A percentile compares a stretch with the other conserved stretches of the same genome.
phyloP scores from a whole-genome alignment of 306 rosid genomes.

The Vigna hirtella region DNA sequence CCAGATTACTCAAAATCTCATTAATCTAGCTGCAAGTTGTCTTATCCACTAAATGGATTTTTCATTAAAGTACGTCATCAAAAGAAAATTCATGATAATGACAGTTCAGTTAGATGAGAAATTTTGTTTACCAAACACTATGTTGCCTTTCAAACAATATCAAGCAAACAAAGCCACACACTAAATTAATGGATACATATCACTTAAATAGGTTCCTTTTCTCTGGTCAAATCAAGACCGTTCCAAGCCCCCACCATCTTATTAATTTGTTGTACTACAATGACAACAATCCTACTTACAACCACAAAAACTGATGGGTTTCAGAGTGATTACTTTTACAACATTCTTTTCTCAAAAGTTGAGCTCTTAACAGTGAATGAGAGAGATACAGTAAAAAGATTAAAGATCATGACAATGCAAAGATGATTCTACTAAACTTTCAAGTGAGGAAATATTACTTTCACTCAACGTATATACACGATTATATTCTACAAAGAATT shows the following conservation, averaged over 20 bases:
- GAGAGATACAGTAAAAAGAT: neutral
- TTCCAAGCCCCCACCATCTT: neutral
- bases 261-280: conserved; percentile 1
- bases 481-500: neutral
- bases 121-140: neutral
- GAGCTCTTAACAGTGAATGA: conserved; percentile 5
- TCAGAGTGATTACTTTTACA: conserved; percentile 11
- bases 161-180: conserved; percentile 33
- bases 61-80: conserved; percentile 5
- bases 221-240: neutral
- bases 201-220: neutral
- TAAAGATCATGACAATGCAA: conserved; percentile 21
- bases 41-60: conserved; percentile 20
- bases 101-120: conserved; percentile 14
- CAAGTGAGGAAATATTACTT: conserved; percentile 14
- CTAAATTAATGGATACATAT: conserved; percentile 21
- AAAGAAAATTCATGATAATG: neutral
- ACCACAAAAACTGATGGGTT: conserved; percentile 23
- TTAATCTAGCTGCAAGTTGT: conserved; percentile 12
- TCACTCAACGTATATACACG: conserved; percentile 15
- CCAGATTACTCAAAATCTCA: neutral
- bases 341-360: neutral
- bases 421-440: conserved; percentile 1
- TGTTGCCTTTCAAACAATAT: neutral
- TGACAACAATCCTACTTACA: conserved; percentile 15